Conservation (phyloP, 225 moss, liverwort and hornwort genomes). For the Lunularia cruciata region DNA sequence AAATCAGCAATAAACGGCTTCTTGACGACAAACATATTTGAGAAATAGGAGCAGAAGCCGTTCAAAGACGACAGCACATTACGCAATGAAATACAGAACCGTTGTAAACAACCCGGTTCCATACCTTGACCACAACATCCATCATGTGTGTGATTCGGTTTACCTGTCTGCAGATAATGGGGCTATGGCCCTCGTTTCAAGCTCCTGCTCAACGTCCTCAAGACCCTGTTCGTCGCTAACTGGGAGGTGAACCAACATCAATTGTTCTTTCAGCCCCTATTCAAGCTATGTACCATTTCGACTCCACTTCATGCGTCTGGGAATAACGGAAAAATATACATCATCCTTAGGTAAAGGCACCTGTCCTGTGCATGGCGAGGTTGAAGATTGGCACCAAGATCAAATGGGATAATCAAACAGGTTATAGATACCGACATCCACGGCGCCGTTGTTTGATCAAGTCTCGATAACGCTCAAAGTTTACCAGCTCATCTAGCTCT, state of each 20-base stretch:
- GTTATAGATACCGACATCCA: constrained; percentile 64
- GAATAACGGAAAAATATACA: too few species aligned
- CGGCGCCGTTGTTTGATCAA: constrained; percentile 96
- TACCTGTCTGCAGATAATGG: constrained; percentile 64
- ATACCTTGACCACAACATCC: too few species aligned
- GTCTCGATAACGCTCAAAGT: constrained; percentile 98
- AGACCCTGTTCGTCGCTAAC: constrained; percentile 93
- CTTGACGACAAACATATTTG: too few species aligned
- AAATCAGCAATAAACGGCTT: too few species aligned
- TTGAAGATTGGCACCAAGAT: constrained; percentile 19
- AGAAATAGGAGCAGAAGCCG: too few species aligned
- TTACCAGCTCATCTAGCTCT: constrained; percentile 98
- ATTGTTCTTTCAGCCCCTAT: neutral
- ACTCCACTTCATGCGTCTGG: neutral
- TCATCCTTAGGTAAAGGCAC: constrained; percentile 11
- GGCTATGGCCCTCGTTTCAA: constrained; percentile 73
- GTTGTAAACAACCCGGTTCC: too few species aligned
- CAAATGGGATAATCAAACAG: constrained; percentile 32
- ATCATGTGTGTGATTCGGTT: neutral
- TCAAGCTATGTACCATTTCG: too few species aligned
- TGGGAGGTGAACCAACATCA: constrained; percentile 21
- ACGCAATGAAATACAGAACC: too few species aligned
- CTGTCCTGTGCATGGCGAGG: constrained; percentile 16
- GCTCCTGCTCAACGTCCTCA: constrained; percentile 92
- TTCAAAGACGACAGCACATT: too few species aligned